Evolutionary conservation across 768 basidiomycete genomes (phyloP), one percentile per base, ranked within the genome.

Genomic region (Collybia nuda): DNA sequence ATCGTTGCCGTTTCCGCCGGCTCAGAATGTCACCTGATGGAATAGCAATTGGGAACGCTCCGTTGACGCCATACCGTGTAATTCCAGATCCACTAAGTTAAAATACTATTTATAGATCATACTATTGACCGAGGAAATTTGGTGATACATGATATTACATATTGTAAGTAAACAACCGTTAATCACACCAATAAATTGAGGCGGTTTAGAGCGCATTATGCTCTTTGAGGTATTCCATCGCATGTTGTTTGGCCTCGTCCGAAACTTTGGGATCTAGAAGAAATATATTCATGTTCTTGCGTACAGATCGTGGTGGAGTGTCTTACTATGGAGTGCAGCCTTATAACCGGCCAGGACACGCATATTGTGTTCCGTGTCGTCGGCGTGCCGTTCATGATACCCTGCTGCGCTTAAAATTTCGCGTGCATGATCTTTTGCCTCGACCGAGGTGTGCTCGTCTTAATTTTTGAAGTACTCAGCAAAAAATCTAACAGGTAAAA

Each of bases 341-440:
- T 50, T 49, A 29, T 49, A 49, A 6, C 48, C 48, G 21, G 48
- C 48, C 11, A 49, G 38, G 15, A 49, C 48, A 40, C 23, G 48
- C 12, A 32, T 7, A 9, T 35, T 24, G 15, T 49, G 39, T 40
- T 49, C 48, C 21, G 38, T 35, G 9, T 49, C 39, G n/a, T 49
- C 48, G 8, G 18, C 5, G 3, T n/a, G 12, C 19, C 32, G 11
- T n/a, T 49, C 48, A 19, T 24, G 24, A 29, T 49, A 49, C 21
- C 48, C 48, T 3, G 48, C 48, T 17, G 74, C 77, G 39, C 69
- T 64, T 44, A 84, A 69, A 26, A 83, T 72, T 53, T 82, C 82
- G 23, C 70, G 70, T 8, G 82, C 82, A 36, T 81, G 80, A 3
- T 62, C 51, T 62, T 84, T 83, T 5, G 82, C 83, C 36, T 73